Evolutionary conservation across 371 early-diverging fungal species (phyloP), one percentile per base, ranked within the genome.

Genomic region (Blyttiomyces sp.): DNA sequence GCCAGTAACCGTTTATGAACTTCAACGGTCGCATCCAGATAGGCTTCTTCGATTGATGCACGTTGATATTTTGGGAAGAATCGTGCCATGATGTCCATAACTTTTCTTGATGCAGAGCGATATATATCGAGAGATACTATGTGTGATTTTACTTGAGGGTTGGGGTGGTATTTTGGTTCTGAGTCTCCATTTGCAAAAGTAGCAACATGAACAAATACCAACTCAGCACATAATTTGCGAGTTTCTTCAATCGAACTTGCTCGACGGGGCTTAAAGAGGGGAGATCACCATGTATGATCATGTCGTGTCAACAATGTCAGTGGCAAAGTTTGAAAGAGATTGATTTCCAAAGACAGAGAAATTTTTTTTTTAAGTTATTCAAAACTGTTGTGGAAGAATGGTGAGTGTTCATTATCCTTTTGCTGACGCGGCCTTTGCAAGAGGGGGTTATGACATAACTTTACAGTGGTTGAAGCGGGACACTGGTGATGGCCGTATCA

Each of bases 111-210:
- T 19, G 60, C 60, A 21, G 28, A 17, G 19, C 76, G 36, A 45
- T 76, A 78, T 4, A 59, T 49, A n/a, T 78, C 91, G 21, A 96
- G 71, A 1, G 89, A 88, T 16, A 91, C 93, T 71, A 96, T 97
- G 72, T 97, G 95, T 0, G 92, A 90, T 21, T 63, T 69, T 7
- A 78, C 79, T 27, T 73, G 66, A 17, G 91, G 91, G 1, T 82
- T 70, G n/a, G 72, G 65, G 54, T 92, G 81, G 62, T 95, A 94
- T 31, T 74, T 75, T 0, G 84, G 78, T 3, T 84, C 79, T 1
- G 75, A 69, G 5, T 88, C 86, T 19, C 82, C 85, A 6, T 73
- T 76, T 2, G 82, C 81, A 61, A 86, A 89, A 0, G 94, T 93
- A 1, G 94, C 88, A 2, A 93, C 51, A 62, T 96, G 96, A 23